phyloP scores from a whole-genome alignment of 768 basidiomycete species.

The Serendipita indica region DNA sequence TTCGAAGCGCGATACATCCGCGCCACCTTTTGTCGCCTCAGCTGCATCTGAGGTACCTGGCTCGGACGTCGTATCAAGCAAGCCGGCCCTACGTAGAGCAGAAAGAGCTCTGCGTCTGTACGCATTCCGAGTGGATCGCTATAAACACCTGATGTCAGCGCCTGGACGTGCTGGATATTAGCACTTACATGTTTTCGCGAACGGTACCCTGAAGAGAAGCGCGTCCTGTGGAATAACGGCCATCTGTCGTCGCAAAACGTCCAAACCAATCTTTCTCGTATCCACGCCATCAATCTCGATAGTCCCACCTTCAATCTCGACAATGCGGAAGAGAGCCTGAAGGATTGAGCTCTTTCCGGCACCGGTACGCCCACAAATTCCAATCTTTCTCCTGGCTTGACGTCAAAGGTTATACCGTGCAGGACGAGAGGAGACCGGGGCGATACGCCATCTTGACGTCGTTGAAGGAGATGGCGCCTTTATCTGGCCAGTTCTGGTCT shows the following conservation, averaged over 20 bases:
- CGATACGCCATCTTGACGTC: constrained; percentile 47
- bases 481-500: constrained; percentile 22
- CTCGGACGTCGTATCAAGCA: constrained; percentile 26
- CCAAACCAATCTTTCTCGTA: constrained; percentile 39
- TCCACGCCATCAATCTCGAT: constrained; percentile 46
- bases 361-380: constrained; percentile 36
- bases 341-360: constrained; percentile 23
- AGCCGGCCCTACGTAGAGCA: constrained; percentile 43
- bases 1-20: background rate
- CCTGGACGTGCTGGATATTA: no score
- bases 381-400: constrained; percentile 46
- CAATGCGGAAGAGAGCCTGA: constrained; percentile 30
- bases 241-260: constrained; percentile 35
- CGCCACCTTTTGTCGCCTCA: background rate
- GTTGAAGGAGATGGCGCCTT: constrained; percentile 40
- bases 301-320: constrained; percentile 40
- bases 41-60: constrained; percentile 23
- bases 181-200: constrained; percentile 32
- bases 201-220: constrained; percentile 37
- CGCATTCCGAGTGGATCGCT: constrained; percentile 40
- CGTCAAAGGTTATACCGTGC: constrained; percentile 41
- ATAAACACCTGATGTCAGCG: no score
- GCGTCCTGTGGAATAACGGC: constrained; percentile 58
- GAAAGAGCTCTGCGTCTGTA: constrained; percentile 50
- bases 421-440: constrained; percentile 49